Evolutionary conservation across 2,329 filamentous ascomycete genomes (phyloP).

Genomic region (Aureobasidium sp.): DNA sequence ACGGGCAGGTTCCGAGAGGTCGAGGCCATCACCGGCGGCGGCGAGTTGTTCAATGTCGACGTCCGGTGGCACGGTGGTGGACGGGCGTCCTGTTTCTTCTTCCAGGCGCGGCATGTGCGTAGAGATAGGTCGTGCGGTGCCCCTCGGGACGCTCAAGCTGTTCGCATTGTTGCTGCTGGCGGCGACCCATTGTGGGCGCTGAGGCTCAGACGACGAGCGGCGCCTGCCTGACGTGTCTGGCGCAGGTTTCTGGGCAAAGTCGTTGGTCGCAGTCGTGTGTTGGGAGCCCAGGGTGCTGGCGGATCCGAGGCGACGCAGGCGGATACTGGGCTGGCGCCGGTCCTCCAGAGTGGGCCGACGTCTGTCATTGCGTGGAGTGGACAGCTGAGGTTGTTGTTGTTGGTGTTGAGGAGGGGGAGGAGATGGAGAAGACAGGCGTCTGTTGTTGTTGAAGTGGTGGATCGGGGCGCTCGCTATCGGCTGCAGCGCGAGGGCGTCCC

Average conservation of each 20-base stretch:
- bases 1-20: neutral
- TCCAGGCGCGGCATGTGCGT: slow-evolving; percentile 7
- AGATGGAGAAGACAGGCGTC: neutral
- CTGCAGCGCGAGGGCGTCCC: slow-evolving; percentile 4
- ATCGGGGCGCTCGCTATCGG: neutral
- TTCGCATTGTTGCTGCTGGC: neutral
- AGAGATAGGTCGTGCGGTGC: neutral
- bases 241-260: neutral
- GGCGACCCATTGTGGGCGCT: neutral
- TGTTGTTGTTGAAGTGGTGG: neutral
- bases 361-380: slow-evolving; percentile 2
- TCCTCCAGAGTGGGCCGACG: slow-evolving; percentile 4
- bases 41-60: neutral
- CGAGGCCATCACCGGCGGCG: neutral
- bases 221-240: neutral
- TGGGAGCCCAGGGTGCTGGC: neutral
- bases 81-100: slow-evolving; percentile 3
- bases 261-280: neutral
- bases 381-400: neutral
- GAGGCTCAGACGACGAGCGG: slow-evolving; percentile 9
- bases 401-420: neutral
- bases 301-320: slow-evolving; percentile 9
- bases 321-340: slow-evolving; percentile 11
- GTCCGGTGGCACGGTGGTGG: neutral
- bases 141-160: neutral